phyloP scores from a whole-genome alignment of 2,329 filamentous ascomycete genomes.

The Alternaria brassicae region DNA sequence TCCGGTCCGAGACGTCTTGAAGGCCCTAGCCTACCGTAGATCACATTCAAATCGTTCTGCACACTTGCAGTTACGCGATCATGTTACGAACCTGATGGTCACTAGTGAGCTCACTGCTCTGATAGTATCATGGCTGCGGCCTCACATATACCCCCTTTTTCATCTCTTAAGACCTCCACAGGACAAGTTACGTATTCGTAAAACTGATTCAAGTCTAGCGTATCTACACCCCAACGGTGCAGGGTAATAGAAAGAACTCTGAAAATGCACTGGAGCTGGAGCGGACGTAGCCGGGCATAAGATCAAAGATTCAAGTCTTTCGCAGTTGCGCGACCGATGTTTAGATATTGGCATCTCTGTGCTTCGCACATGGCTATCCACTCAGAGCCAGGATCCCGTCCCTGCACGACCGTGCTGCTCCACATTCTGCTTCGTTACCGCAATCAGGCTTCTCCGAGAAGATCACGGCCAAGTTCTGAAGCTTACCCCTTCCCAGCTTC shows the following conservation, averaged over 20 bases:
- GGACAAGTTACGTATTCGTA: conserved; percentile 15
- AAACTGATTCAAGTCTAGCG: conserved; percentile 18
- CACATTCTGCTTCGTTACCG: conserved; percentile 23
- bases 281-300: conserved; percentile 20
- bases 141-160: conserved; percentile 34
- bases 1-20: background rate
- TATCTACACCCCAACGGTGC: conserved; percentile 19
- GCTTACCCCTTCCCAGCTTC: conserved; percentile 7
- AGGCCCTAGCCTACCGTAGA: background rate
- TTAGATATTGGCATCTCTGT: conserved; percentile 26
- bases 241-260: conserved; percentile 29
- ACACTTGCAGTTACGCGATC: conserved; percentile 7
- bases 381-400: conserved; percentile 13
- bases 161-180: conserved; percentile 8
- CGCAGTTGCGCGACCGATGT: conserved; percentile 21
- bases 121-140: conserved; percentile 28
- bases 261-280: conserved; percentile 18
- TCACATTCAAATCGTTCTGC: conserved; percentile 10
- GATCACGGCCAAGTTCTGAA: conserved; percentile 2
- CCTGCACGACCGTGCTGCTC: conserved; percentile 20
- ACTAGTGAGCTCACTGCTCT: conserved; percentile 16
- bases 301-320: conserved; percentile 24
- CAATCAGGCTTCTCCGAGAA: conserved; percentile 11
- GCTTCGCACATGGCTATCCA: conserved; percentile 33
- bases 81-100: conserved; percentile 18